These are phyloP conservation scores for Ballota nigra DNA, from an alignment of 257 asterid genomes.

Conservation along the genomic window DNA sequence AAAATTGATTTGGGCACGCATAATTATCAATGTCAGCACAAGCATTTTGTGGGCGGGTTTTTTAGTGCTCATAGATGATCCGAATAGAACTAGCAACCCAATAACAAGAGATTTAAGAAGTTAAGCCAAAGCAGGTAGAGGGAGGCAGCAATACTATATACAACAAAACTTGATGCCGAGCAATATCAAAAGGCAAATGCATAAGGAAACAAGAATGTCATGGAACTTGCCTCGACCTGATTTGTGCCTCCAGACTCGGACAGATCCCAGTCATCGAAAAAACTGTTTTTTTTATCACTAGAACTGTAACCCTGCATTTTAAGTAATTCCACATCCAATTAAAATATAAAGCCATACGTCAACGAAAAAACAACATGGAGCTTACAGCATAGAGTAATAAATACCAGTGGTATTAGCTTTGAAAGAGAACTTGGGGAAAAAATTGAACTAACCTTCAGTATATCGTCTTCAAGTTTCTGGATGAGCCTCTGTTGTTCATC, in stretches of 20 bases:
- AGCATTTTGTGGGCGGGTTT: background rate
- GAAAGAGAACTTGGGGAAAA: constrained; percentile 8
- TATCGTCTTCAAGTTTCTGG: constrained; percentile 98
- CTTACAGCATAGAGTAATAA: background rate
- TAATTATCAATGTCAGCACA: background rate
- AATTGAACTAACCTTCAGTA: constrained; percentile 57
- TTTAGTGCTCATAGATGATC: background rate
- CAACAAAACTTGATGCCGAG: background rate
- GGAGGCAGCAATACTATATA: background rate
- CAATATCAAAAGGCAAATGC: constrained; percentile 1
- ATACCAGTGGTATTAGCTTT: background rate
- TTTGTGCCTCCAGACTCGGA: constrained; percentile 80
- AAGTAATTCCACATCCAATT: constrained; percentile 19
- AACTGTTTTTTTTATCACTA: constrained; percentile 59
- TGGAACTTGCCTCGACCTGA: constrained; percentile 57
- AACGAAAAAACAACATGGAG: background rate
- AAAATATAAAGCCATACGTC: background rate
- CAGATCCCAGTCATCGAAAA: constrained; percentile 90
- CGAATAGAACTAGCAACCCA: background rate
- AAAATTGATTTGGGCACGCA: background rate
- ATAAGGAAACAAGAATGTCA: constrained; percentile 26
- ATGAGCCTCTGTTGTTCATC: constrained; percentile 82
- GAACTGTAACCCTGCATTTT: constrained; percentile 83
- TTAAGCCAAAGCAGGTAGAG: background rate
- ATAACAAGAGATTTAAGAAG: background rate